Evolutionary conservation across 2,329 filamentous ascomycete genomes (phyloP), one percentile per base, ranked within the genome.

Genomic region (Lasiodiplodia citricola): DNA sequence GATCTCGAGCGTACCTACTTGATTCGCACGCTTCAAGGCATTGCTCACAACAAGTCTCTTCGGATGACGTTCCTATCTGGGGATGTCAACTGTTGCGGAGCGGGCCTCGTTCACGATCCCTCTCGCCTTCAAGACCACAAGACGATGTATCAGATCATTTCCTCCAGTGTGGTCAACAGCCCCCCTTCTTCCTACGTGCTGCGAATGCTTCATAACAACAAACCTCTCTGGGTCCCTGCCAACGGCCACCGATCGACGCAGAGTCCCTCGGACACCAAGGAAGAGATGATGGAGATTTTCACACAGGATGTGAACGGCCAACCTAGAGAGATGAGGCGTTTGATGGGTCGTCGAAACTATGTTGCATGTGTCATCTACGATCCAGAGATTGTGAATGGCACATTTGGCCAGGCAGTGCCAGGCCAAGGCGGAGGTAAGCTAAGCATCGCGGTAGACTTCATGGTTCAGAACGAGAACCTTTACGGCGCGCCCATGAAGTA

Each of bases 241-340:
- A 99, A 99, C 80, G 95, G 95, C n/a, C 87, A 90, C 73, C 85
- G 88, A 71, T 87, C 84, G 70, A 86, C 86, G 1, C 89, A 93
- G 68, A 87, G 88, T 72, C 90, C 91, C 0, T 91, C 90, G 1
- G 96, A 99, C 79, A 99, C 96, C 57, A 98, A 99, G 81, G 96
- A 99, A 80, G 96, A 99, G 81, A 99, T 99, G 96, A 97, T 99
- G 92, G 96, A 99, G 83, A 96, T 99, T 73, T 99, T 99, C 87
- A 93, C 96, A 75, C 92, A 91, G 8, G 96, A 99, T 74, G 93
- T 96, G 18, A 93, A 91, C 66, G 95, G 96, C n/a, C 85, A 88
- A 44, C 85, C 90, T 0, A 87, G 94, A 57, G 95, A 97, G 79
- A 86, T 94, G 76, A 94, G 94, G 83, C 92, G 95, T 76, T 87